Evolutionary conservation across 176 grass and related monocot genomes (phyloP).

Genomic region (Pontederia crassipes): DNA sequence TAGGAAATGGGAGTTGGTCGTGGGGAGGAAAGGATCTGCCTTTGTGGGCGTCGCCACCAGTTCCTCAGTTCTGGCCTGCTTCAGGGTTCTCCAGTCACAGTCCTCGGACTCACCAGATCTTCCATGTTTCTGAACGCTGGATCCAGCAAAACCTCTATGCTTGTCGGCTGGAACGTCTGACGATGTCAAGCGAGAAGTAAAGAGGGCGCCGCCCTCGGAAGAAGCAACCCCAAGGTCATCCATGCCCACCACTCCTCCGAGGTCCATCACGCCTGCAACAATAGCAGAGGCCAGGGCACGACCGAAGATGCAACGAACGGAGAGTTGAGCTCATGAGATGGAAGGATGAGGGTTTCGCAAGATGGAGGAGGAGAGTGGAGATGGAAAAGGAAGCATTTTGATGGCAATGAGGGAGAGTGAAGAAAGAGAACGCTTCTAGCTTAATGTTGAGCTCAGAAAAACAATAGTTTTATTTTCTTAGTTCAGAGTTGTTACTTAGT

Average conservation of each 20-base stretch:
- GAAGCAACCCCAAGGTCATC: not conserved
- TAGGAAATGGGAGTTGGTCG: slow-evolving; percentile 2
- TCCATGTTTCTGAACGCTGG: slow-evolving; percentile 54
- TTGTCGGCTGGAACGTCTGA: not conserved
- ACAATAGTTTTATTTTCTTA: too few relatives aligned
- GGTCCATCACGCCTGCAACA: not conserved
- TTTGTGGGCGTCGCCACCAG: slow-evolving; percentile 31
- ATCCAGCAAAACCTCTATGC: slow-evolving; percentile 34
- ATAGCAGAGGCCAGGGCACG: not conserved
- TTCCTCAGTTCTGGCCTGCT: slow-evolving; percentile 41
- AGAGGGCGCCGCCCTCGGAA: not conserved
- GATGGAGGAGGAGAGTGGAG: not conserved
- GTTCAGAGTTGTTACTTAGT: too few relatives aligned
- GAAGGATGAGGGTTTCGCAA: not conserved
- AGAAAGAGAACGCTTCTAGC: not conserved
- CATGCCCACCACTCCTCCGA: not conserved
- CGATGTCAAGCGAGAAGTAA: not conserved
- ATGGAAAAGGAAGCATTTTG: slow-evolving; percentile 2
- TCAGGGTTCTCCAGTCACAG: slow-evolving; percentile 26
- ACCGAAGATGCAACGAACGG: not conserved
- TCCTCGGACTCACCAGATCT: slow-evolving; percentile 36
- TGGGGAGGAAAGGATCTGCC: slow-evolving; percentile 31
- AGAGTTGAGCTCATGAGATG: not conserved
- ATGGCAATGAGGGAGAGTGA: not conserved
- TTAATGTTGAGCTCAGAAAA: not conserved